phyloP scores from a whole-genome alignment of 768 basidiomycete species.

The Tylopilus plumbeoviolaceoides region DNA sequence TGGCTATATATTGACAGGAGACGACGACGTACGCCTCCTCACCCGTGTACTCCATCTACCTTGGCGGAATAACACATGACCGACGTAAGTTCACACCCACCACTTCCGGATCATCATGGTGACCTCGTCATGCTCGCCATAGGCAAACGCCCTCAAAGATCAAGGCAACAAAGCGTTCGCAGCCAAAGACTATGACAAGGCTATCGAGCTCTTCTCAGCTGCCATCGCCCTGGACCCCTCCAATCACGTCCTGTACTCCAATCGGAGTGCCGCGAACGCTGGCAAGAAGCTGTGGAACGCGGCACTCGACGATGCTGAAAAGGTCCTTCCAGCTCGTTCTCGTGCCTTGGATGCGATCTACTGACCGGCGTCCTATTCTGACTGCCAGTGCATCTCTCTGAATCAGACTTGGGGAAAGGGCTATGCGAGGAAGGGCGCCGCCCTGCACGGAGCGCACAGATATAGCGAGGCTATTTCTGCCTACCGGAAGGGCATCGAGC shows the following conservation, averaged over 20 bases:
- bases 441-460: constrained; percentile 75
- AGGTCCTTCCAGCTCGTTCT: constrained; percentile 47
- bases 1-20: constrained; percentile 13
- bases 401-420: constrained; percentile 88
- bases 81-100: constrained; percentile 28
- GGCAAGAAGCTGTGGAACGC: constrained; percentile 74
- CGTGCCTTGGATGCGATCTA: not conserved
- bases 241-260: constrained; percentile 90
- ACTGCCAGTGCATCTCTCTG: constrained; percentile 64
- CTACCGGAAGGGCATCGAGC: constrained; percentile 76
- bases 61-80: constrained; percentile 33
- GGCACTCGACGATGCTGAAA: constrained; percentile 85
- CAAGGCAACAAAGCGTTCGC: constrained; percentile 95
- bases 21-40: not conserved
- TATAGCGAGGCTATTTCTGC: constrained; percentile 82
- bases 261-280: constrained; percentile 87
- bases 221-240: constrained; percentile 78
- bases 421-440: constrained; percentile 88
- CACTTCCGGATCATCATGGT: not conserved
- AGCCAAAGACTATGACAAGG: constrained; percentile 87
- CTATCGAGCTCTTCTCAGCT: constrained; percentile 77
- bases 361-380: constrained; percentile 2
- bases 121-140: constrained; percentile 20
- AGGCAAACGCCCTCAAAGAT: constrained; percentile 74
- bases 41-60: not conserved